Percentiles rank a stretch among this genome's conserved stretches.
Evolutionary conservation across 2,329 filamentous ascomycete genomes (phyloP).

Genomic region (Chaetomiaceae sp.): DNA sequence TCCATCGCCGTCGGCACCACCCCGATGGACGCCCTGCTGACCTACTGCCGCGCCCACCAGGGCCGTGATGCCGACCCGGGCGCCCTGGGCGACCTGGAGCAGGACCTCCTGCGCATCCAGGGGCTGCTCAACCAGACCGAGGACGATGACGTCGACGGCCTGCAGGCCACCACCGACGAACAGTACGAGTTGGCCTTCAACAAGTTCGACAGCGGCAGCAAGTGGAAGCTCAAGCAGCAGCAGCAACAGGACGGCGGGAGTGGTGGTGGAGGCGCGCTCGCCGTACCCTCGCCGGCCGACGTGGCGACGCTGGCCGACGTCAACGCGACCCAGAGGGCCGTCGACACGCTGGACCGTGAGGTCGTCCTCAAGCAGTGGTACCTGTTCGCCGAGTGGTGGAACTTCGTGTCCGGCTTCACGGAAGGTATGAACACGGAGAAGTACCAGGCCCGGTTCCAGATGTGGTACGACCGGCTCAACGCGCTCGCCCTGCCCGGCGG

Average conservation of each 20-base stretch:
- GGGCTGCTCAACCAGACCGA: constrained; percentile 25
- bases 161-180: constrained; percentile 27
- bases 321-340: constrained; percentile 22
- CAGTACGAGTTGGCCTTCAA: constrained; percentile 31
- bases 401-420: constrained; percentile 20
- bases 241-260: too few relatives aligned
- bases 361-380: constrained; percentile 31
- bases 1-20: constrained; percentile 33
- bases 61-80: too few relatives aligned
- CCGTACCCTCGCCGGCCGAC: background rate
- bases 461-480: background rate
- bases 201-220: too few relatives aligned
- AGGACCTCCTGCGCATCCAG: background rate
- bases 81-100: background rate
- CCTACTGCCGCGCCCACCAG: constrained; percentile 29
- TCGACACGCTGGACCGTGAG: constrained; percentile 21
- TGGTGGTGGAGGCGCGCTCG: constrained; percentile 17
- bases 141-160: constrained; percentile 30
- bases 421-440: background rate
- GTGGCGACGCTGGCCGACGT: constrained; percentile 15
- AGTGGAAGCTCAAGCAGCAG: too few relatives aligned
- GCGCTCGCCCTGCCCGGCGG: too few relatives aligned
- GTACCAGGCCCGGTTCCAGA: background rate
- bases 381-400: constrained; percentile 39
- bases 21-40: constrained; percentile 33